Conservation (phyloP, 2,329 filamentous ascomycete species). For the Arthrobotrys sinensis region DNA sequence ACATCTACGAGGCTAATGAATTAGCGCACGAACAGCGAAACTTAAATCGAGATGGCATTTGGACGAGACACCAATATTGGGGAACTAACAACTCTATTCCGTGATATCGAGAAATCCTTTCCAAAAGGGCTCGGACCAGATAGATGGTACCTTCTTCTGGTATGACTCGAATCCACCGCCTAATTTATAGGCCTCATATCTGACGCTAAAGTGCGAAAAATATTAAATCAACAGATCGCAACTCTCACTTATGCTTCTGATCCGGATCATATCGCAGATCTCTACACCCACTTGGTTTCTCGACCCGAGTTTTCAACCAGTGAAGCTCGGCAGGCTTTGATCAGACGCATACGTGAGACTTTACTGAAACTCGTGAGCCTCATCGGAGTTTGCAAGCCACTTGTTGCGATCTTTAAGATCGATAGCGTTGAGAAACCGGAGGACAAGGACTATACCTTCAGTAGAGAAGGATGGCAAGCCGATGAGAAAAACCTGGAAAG, state of each 20-base stretch:
- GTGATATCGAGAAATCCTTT: constrained; percentile 68
- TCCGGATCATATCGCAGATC: constrained; percentile 71
- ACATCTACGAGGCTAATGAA: neutral
- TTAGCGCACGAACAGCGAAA: neutral
- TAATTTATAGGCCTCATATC: neutral
- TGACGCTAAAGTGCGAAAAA: neutral
- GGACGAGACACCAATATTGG: constrained; percentile 60
- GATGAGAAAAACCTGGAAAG: constrained; percentile 73
- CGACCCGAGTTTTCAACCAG: constrained; percentile 70
- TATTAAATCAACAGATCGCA: constrained; percentile 64
- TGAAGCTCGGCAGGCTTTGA: constrained; percentile 69
- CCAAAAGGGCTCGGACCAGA: constrained; percentile 68
- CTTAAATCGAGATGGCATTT: neutral
- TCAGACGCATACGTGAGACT: constrained; percentile 73
- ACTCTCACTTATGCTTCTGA: constrained; percentile 71
- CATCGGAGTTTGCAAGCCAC: constrained; percentile 76
- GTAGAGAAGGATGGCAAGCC: constrained; percentile 74
- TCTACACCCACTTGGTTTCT: constrained; percentile 73
- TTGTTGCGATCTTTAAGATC: constrained; percentile 75
- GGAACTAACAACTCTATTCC: constrained; percentile 68
- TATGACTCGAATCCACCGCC: constrained; percentile 62
- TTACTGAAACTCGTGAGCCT: constrained; percentile 74
- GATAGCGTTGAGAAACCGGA: constrained; percentile 71
- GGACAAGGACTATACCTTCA: constrained; percentile 73
- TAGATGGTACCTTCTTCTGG: constrained; percentile 70